Evolutionary conservation across 495 filamentous ascomycete species (phyloP).

Genomic region (Aspergillus nanangensis): DNA sequence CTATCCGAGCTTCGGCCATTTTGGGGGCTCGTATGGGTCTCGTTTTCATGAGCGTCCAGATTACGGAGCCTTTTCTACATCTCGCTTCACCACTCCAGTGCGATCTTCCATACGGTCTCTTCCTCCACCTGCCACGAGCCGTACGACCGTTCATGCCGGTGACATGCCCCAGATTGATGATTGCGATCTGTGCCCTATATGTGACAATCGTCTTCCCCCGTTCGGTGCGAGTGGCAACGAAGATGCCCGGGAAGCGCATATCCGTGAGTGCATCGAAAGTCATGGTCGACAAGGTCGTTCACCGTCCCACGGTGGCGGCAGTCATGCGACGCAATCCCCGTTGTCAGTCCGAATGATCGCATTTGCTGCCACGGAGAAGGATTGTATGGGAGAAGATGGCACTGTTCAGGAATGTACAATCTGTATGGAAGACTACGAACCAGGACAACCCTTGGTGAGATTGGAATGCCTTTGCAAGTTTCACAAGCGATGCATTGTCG

Average conservation of each 20-base stretch:
- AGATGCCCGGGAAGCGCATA: slow-evolving; percentile 66
- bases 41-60: slow-evolving; percentile 22
- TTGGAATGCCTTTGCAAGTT: slow-evolving; percentile 94
- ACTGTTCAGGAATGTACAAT: slow-evolving; percentile 75
- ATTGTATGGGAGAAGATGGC: slow-evolving; percentile 69
- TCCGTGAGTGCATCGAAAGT: slow-evolving; percentile 65
- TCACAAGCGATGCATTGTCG: slow-evolving; percentile 64
- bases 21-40: slow-evolving; percentile 10
- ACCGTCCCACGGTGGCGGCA: slow-evolving; percentile 9
- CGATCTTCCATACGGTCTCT: slow-evolving; percentile 17
- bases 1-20: slow-evolving; percentile 11
- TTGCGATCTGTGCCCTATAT: slow-evolving; percentile 89
- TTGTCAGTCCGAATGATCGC: slow-evolving; percentile 48
- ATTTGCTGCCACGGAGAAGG: slow-evolving; percentile 89
- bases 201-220: slow-evolving; percentile 69
- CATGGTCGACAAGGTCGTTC: slow-evolving; percentile 21
- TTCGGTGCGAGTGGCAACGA: slow-evolving; percentile 56
- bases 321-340: slow-evolving; percentile 18
- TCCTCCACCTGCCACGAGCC: not conserved
- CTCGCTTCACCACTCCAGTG: not conserved
- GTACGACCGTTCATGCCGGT: not conserved
- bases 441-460: slow-evolving; percentile 74
- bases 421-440: slow-evolving; percentile 93
- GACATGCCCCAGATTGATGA: slow-evolving; percentile 47
- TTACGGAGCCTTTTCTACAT: slow-evolving; percentile 13